Base-by-base conservation (phyloP, 2,329 filamentous ascomycete genomes). In the Sodiomyces alkalinus region DNA sequence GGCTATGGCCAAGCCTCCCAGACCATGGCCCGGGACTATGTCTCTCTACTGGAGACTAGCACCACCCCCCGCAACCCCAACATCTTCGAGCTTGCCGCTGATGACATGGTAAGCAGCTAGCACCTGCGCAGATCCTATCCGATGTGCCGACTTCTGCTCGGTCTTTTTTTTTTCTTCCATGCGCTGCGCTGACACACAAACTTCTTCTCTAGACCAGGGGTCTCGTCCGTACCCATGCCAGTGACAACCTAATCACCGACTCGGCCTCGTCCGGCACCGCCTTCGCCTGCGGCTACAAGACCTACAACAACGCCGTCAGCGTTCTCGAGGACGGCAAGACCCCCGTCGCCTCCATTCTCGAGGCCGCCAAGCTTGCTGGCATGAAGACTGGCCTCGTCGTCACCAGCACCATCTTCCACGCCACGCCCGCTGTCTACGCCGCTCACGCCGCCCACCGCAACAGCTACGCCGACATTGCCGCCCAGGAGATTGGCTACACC, bases 381-480 rank as follows among this genome's bases (percentile, higher is more conserved):
- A 52, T 49, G 36, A 51, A 48, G 39, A 56, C 53, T 10, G 52
- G 51, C 9, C 45, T 57, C n/a, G 51, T 56, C n/a, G 53, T 54
- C 4, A 56, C 53, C 2, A 51, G 45, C 6, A 50, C 45, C 18
- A 55, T 57, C 38, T 55, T 52, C 37, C 47, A 55, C 29, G 46
- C 39, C 27, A 51, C 41, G 11, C 46, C 39, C 19, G 41, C 47
- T 4, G 40, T 33, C 26, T 55, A 49, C 35, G 46, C 46, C 15
- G 41, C 52, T 1, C 51, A 56, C 30, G 43, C 46, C 13, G 37
- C 41, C 9, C 31, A 47, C 33, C 46, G 52, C 7, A 43, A 53
- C 32, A 42, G 41, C 9, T 48, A 52, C 19, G 42, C 40, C 26
- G 45, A 49, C 25, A 56, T 56, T 21, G 52, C 51, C 3, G 49